These are phyloP conservation scores for Fusarium camptoceras DNA, from an alignment of 2,329 filamentous ascomycete genomes.

Conservation along the genomic window DNA sequence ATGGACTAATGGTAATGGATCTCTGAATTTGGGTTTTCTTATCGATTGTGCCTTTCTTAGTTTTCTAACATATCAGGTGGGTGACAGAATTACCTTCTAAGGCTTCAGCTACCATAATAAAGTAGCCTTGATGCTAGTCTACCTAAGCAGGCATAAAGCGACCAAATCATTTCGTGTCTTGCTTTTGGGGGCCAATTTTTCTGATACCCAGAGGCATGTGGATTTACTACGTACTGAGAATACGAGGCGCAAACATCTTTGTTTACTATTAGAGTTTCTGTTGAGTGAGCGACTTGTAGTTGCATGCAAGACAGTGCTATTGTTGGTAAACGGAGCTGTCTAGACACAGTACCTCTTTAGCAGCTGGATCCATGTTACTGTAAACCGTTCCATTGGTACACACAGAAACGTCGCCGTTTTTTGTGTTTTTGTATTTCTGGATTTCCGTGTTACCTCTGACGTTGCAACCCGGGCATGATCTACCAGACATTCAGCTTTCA, in stretches of 20 bases:
- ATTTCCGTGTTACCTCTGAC: not conserved
- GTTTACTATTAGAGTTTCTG: not conserved
- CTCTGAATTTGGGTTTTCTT: not conserved
- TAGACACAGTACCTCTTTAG: not conserved
- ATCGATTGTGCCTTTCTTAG: not conserved
- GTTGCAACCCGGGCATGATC: constrained; percentile 1
- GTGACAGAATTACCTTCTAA: no score
- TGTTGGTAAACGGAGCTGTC: not conserved
- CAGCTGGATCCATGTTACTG: not conserved
- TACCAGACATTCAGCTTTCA: not conserved
- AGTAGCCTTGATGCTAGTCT: no score
- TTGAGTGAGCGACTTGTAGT: not conserved
- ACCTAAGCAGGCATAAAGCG: no score
- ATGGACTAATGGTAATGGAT: no score
- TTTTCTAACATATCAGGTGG: no score
- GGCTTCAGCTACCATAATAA: no score
- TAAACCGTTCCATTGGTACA: not conserved
- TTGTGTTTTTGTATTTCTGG: not conserved
- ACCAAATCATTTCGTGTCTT: no score
- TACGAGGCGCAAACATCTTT: constrained; percentile 4
- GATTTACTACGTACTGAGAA: not conserved
- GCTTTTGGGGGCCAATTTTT: no score
- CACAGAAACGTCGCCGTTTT: not conserved
- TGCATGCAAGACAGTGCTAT: not conserved
- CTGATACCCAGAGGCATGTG: not conserved